Percentiles rank a stretch among this genome's conserved stretches.
Conservation (phyloP, 441 rosid species). For the Gossypium gossypioides region DNA sequence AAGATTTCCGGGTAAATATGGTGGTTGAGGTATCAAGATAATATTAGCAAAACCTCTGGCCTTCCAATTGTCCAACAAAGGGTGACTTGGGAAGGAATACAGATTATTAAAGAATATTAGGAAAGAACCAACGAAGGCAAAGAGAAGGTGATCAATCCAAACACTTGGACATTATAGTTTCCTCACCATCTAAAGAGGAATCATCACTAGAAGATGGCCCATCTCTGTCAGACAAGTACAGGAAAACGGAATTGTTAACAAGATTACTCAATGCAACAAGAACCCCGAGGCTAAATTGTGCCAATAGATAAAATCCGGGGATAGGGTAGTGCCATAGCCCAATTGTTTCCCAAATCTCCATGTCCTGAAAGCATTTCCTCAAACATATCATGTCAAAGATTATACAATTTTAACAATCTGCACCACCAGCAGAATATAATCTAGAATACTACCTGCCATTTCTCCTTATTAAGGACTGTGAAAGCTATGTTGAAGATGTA, state of each 20-base stretch:
- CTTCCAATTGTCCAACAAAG: neutral
- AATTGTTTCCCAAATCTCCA: constrained; percentile 18
- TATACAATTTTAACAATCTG: neutral
- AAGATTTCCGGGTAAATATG: neutral
- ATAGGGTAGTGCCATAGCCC: constrained; percentile 19
- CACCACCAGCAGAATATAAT: neutral
- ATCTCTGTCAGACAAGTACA: constrained; percentile 11
- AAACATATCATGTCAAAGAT: neutral
- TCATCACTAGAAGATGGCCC: constrained; percentile 8
- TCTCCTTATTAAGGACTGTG: constrained; percentile 8
- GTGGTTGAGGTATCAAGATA: neutral
- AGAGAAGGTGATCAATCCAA: neutral
- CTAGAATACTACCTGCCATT: constrained; percentile 7
- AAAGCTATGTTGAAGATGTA: constrained; percentile 16
- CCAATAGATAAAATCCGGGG: constrained; percentile 14
- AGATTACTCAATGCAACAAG: constrained; percentile 18
- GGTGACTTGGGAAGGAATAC: neutral
- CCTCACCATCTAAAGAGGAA: constrained; percentile 10
- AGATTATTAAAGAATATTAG: neutral
- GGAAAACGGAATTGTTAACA: constrained; percentile 16
- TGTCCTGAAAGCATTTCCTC: constrained; percentile 3
- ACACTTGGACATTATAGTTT: neutral
- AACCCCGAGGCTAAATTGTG: constrained; percentile 15
- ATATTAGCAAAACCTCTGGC: neutral
- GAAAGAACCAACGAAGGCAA: neutral